Conservation (phyloP, 2,329 filamentous ascomycete genomes). For the Phaeosphaeriaceae sp. region DNA sequence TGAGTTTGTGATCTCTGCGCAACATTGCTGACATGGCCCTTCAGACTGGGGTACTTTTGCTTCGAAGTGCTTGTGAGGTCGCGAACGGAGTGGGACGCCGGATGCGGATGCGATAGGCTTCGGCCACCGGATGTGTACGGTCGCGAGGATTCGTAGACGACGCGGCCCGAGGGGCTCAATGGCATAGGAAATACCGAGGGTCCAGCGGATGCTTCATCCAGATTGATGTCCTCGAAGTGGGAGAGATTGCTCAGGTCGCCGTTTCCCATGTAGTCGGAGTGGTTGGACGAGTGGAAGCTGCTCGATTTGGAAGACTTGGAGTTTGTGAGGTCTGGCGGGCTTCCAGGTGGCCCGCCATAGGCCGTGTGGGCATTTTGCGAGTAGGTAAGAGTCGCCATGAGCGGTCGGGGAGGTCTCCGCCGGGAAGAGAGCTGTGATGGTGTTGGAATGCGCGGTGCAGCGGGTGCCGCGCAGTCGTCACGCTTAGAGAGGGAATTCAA, state of each 20-base stretch:
- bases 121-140: constrained; percentile 21
- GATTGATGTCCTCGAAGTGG: constrained; percentile 92
- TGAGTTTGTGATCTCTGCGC: constrained; percentile 37
- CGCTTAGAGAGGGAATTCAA: constrained; percentile 39
- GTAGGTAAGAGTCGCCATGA: constrained; percentile 48
- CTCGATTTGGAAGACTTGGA: constrained; percentile 93
- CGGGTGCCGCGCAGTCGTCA: constrained; percentile 30
- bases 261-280: constrained; percentile 66
- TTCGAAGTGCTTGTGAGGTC: constrained; percentile 49
- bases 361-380: constrained; percentile 31
- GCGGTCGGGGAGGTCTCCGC: constrained; percentile 39
- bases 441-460: constrained; percentile 34
- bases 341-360: constrained; percentile 64
- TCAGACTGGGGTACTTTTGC: constrained; percentile 50
- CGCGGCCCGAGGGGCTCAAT: constrained; percentile 33
- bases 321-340: constrained; percentile 78
- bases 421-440: constrained; percentile 19
- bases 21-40: constrained; percentile 49
- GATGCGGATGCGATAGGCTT: constrained; percentile 24
- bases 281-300: constrained; percentile 81
- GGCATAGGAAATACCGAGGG: constrained; percentile 56
- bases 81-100: constrained; percentile 40
- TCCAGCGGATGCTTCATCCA: constrained; percentile 67
- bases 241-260: constrained; percentile 68
- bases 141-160: constrained; percentile 41